A percentile compares a stretch with the other conserved stretches of the same genome.
phyloP scores from a whole-genome alignment of 495 filamentous ascomycete species.

The Hyaloscypha finlandica region DNA sequence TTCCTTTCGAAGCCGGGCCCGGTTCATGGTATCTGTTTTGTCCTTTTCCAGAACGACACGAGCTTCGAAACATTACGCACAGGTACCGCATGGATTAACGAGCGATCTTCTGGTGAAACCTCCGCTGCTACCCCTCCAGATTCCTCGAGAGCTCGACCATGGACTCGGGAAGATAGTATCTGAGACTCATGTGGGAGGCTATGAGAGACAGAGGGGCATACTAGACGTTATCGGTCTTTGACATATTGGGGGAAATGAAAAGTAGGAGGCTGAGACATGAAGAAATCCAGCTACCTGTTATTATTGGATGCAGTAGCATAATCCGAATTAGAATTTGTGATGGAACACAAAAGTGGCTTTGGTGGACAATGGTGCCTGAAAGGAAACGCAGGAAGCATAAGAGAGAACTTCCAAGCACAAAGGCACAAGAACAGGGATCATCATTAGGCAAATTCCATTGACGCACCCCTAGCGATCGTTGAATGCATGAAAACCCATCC shows the following conservation, averaged over 20 bases:
- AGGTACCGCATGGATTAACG: neutral
- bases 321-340: neutral
- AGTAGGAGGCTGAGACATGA: neutral
- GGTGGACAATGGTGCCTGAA: neutral
- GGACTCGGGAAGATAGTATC: neutral
- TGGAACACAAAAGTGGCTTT: neutral
- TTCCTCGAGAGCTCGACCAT: neutral
- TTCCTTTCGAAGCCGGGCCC: too few relatives aligned
- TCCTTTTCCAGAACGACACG: neutral
- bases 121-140: neutral
- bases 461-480: constrained; percentile 28
- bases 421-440: neutral
- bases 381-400: neutral
- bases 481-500: constrained; percentile 36
- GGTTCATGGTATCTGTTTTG: too few relatives aligned
- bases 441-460: constrained; percentile 29
- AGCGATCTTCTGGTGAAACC: neutral
- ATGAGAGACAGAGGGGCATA: too few relatives aligned
- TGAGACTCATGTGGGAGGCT: too few relatives aligned
- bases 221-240: too few relatives aligned
- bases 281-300: too few relatives aligned
- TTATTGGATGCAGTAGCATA: neutral
- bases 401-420: neutral
- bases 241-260: neutral
- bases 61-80: neutral